Base-by-base conservation (phyloP, 108 stramenopile genomes). In the Nitzschia palea region DNA sequence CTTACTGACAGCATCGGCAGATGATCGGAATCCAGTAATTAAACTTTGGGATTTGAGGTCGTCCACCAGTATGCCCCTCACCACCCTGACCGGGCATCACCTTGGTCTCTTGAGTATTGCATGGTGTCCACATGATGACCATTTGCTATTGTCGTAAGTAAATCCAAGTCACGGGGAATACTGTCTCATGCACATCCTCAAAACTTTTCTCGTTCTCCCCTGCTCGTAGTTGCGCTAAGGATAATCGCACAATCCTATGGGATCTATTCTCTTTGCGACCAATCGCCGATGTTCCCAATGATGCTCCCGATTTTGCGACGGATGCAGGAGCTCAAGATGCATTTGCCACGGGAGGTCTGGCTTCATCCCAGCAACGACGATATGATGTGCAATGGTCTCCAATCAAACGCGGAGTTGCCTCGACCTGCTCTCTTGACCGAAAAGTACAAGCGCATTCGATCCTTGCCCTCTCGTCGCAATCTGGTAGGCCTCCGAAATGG, bases 91-190 rank as follows among this genome's bases (percentile, higher is more conserved):
- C 62, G 98, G 96, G 56, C 98, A 99, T 73, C 65, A 65, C 1
- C 82, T 88, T 43, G 97, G 97, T 51, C 83, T 99, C 65, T 79
- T 99, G 5, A 88, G 88, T 48, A 74, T 96, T 62, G 80, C 79
- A 33, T 99, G 98, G 98, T 99, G 98, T 87, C 97, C 97, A 1
- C 83, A 87, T 59, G 97, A 97, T 77, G 83, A 95, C 40, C 76
- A 88, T 15, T 51, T 95, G 40, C 66, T 97, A 54, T 51, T 91
- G 52, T 68, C 83, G 80, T 80, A 72, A 72, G 80, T 80, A 10
- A 8, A 8, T 3, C 15, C 26, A 26, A n/a, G n/a, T n/a, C n/a
- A n/a, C n/a, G n/a, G n/a, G n/a, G n/a, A n/a, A n/a, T n/a, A n/a
- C n/a, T n/a, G n/a, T n/a, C n/a, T n/a, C n/a, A n/a, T n/a, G n/a